These are phyloP conservation scores for Dianthus caryophyllus DNA, from an alignment of 148 eudicot genomes.

Conservation along the genomic window DNA sequence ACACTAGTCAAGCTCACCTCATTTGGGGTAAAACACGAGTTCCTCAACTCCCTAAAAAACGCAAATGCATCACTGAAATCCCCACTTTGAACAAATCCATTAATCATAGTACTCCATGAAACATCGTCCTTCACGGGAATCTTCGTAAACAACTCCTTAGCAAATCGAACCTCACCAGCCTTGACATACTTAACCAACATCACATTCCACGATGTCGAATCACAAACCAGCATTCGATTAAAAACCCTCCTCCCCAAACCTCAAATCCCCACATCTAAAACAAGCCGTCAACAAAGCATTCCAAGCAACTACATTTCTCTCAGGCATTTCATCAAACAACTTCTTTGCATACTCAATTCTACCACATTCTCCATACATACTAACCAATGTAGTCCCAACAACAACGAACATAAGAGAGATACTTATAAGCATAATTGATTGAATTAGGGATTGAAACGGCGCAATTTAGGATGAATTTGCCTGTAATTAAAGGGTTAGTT, in stretches of 20 bases:
- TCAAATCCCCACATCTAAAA: constrained; percentile 41
- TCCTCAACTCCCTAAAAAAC: constrained; percentile 35
- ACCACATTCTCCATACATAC: constrained; percentile 58
- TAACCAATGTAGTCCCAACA: constrained; percentile 57
- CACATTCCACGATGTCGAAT: constrained; percentile 42
- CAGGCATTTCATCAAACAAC: constrained; percentile 59
- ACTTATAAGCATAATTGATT: constrained; percentile 32
- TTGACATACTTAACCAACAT: constrained; percentile 52
- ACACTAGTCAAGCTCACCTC: constrained; percentile 52
- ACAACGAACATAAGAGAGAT: constrained; percentile 38
- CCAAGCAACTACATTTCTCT: constrained; percentile 59
- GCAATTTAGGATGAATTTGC: constrained; percentile 47
- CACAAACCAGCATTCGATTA: constrained; percentile 37
- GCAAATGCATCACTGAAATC: constrained; percentile 47
- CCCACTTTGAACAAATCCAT: constrained; percentile 48
- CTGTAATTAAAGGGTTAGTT: constrained; percentile 33
- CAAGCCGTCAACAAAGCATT: constrained; percentile 57
- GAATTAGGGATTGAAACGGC: constrained; percentile 33
- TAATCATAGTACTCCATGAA: constrained; percentile 63
- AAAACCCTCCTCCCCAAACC: constrained; percentile 33
- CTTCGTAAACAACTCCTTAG: constrained; percentile 37
- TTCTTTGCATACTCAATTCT: constrained; percentile 35
- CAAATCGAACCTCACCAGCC: constrained; percentile 38
- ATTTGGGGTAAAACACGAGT: constrained; percentile 37
- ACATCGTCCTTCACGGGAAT: constrained; percentile 54